Base-by-base conservation (phyloP, 164 flowering plant genomes). In the Macadamia tetraphylla region DNA sequence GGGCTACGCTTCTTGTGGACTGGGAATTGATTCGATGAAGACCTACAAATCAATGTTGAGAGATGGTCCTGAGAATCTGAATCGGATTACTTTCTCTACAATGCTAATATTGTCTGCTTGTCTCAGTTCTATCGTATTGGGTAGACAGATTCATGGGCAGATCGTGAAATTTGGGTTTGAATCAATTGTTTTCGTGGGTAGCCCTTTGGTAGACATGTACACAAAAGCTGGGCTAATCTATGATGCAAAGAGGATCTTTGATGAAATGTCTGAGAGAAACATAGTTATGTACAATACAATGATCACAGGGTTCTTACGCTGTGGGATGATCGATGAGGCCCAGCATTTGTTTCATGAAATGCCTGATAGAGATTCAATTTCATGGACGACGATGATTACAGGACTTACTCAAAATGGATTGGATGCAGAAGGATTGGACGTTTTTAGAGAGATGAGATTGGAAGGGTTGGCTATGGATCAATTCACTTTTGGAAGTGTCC, bases 401-500 rank as follows among this genome's bases (percentile, higher is more conserved):
- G 96, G 98, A 42, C 76, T 86, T 11, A 80, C 73, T 3, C 90
- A 87, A 60, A 92, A 90, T 73, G 83, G 88, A 31, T 72, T 83
- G 76, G 71, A 70, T 1, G 71, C 63, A 57, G 86, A 88, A 79
- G 89, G 96, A 12, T 29, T 90, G 51, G 77, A 78, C 29, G 13
- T 79, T 60, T 81, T 87, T 69, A 80, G 86, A 71, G 80, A 81
- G 48, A 92, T 92, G 96, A 74, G 84, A 67, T 58, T 70, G 57
- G 83, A 74, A 70, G 85, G 83, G 29, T 60, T 86, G 60, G 57
- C 61, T 13, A 78, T 86, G 73, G 98, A 92, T 79, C 92, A 92
- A 64, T 90, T 72, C 70, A 90, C 96, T 6, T 90, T 83, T 77
- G 94, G 96, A 64, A 84, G 93, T 65, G 79, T 78, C 18, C 81